phyloP scores from a whole-genome alignment of 1,139 yeast species.

The Lodderomyces oxycetoniae region DNA sequence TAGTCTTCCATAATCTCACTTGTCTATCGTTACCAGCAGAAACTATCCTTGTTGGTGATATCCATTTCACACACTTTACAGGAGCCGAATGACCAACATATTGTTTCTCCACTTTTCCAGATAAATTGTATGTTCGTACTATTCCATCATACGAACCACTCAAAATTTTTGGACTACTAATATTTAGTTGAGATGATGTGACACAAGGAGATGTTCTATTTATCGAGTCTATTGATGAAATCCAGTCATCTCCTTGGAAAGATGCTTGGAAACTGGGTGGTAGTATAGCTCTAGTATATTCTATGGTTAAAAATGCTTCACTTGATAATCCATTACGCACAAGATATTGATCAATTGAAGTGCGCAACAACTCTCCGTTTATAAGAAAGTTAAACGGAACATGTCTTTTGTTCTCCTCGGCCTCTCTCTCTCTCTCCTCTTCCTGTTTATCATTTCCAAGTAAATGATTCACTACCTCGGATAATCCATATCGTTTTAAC shows the following conservation, averaged over 20 bases:
- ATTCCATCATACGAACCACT: constrained; percentile 95
- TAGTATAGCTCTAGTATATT: constrained; percentile 85
- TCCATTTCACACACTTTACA: constrained; percentile 75
- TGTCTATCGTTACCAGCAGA: constrained; percentile 89
- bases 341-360: constrained; percentile 76
- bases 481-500: constrained; percentile 83
- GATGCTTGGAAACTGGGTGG: constrained; percentile 92
- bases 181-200: constrained; percentile 25
- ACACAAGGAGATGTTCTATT: constrained; percentile 28
- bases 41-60: constrained; percentile 68
- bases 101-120: constrained; percentile 81
- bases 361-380: constrained; percentile 74
- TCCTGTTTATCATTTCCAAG: constrained; percentile 27
- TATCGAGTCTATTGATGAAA: constrained; percentile 65
- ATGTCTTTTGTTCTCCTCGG: constrained; percentile 43
- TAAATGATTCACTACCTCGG: constrained; percentile 91
- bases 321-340: constrained; percentile 71
- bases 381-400: constrained; percentile 91
- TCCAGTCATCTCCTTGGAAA: constrained; percentile 93
- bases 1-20: constrained; percentile 80
- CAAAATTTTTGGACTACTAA: constrained; percentile 50
- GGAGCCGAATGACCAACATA: constrained; percentile 86
- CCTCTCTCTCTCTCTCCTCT: constrained; percentile 3
- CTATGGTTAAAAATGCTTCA: constrained; percentile 76
- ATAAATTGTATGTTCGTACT: constrained; percentile 80